A percentile compares a stretch with the other conserved stretches of the same genome.
phyloP scores from a whole-genome alignment of 441 rosid genomes.

The Mallotus repandus region DNA sequence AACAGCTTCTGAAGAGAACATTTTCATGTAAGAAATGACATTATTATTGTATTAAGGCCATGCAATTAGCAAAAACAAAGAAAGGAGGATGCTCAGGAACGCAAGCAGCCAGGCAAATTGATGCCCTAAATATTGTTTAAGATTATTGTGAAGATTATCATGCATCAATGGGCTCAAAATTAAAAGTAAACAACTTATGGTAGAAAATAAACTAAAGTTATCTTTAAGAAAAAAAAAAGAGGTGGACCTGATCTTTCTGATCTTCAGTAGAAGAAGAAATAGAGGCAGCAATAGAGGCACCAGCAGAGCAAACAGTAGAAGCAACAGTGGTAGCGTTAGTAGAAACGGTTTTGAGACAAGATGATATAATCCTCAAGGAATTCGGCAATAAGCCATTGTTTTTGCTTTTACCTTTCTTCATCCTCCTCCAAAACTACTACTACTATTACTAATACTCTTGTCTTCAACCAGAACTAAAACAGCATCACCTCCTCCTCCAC shows the following conservation, averaged over 20 bases:
- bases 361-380: constrained; percentile 74
- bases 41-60: too few relatives aligned
- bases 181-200: constrained; percentile 1
- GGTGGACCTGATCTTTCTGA: constrained; percentile 67
- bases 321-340: constrained; percentile 86
- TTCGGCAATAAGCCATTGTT: constrained; percentile 67
- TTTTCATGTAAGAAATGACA: too few relatives aligned
- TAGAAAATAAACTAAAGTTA: background rate
- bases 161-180: background rate
- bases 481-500: constrained; percentile 25
- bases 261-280: constrained; percentile 50
- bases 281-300: constrained; percentile 83
- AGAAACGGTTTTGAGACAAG: constrained; percentile 82
- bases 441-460: constrained; percentile 10
- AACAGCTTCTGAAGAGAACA: background rate
- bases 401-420: constrained; percentile 38
- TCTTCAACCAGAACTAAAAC: constrained; percentile 33
- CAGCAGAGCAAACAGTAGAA: constrained; percentile 80
- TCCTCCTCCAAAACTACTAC: constrained; percentile 41
- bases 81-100: too few relatives aligned
- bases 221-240: too few relatives aligned
- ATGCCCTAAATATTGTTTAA: too few relatives aligned
- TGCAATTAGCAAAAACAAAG: too few relatives aligned
- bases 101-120: too few relatives aligned
- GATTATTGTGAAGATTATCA: background rate